phyloP scores from a whole-genome alignment of 2,329 filamentous ascomycete species.

The Rhynchosporium graminicola region DNA sequence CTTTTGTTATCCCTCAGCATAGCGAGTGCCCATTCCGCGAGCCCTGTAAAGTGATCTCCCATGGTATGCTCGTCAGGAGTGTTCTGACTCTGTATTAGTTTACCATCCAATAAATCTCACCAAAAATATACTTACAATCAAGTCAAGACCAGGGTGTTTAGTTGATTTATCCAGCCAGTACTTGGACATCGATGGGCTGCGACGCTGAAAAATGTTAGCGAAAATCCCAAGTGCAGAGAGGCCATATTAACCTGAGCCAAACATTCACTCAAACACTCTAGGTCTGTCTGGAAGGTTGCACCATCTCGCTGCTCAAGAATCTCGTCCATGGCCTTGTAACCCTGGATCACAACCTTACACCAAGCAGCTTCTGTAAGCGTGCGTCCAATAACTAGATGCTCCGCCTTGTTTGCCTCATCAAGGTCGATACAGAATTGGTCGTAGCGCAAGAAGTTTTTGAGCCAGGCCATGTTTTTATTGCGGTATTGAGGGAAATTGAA shows the following conservation, averaged over 20 bases:
- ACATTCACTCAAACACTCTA: slow-evolving; percentile 1
- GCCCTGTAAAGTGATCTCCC: neutral
- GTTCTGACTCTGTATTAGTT: neutral
- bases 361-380: slow-evolving; percentile 9
- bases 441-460: slow-evolving; percentile 9
- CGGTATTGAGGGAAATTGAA: neutral
- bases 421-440: slow-evolving; percentile 1
- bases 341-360: slow-evolving; percentile 5
- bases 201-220: neutral
- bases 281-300: neutral
- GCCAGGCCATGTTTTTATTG: neutral
- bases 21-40: neutral
- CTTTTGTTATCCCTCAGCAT: slow-evolving; percentile 6
- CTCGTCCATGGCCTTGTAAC: slow-evolving; percentile 1
- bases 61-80: neutral
- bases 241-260: neutral
- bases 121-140: neutral
- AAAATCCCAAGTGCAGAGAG: neutral
- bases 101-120: neutral
- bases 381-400: slow-evolving; percentile 4
- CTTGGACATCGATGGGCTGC: neutral
- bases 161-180: slow-evolving; percentile 1
- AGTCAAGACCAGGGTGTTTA: slow-evolving; percentile 5
- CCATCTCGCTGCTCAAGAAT: neutral
- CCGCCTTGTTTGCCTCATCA: neutral